Evolutionary conservation across 441 rosid species (phyloP), one percentile per base, ranked within the genome.

Genomic region (Euphorbia celastroides): DNA sequence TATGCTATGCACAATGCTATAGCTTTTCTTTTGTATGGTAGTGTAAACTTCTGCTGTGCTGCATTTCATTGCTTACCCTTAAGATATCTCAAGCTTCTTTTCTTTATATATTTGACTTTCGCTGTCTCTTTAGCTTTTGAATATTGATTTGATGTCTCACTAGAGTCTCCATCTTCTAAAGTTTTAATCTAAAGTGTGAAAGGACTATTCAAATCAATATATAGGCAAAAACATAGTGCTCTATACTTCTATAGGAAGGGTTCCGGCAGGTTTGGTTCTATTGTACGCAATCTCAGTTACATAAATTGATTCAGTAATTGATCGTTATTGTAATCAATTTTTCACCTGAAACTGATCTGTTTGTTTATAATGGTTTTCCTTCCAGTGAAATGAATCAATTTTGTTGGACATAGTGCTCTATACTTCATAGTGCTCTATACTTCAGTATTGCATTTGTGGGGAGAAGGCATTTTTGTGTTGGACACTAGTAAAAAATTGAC

Each of bases 341-440:
- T 59, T 2, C 2, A 31, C 13, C 17, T 48, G 3, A n/a, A 14
- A 13, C 27, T 36, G 42, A 7, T 46, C 26, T 36, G 32, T 54
- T 57, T 60, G 26, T 31, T 34, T 17, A 26, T 58, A 20, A 58
- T 46, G 14, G 12, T 65, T 20, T 22, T 60, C 38, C 31, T 46
- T 48, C 1, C 56, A 30, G 13, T 44, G 55, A 66, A 41, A 36
- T n/a, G 36, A 58, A 65, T 57, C n/a, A n/a, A n/a, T n/a, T n/a
- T n/a, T n/a, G n/a, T n/a, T n/a, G n/a, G n/a, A n/a, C n/a, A n/a
- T n/a, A n/a, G n/a, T n/a, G n/a, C n/a, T n/a, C n/a, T n/a, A n/a
- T n/a, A n/a, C n/a, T n/a, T n/a, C n/a, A n/a, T n/a, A n/a, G n/a
- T n/a, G n/a, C n/a, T n/a, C n/a, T n/a, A 25, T 56, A 10, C 41